Evolutionary conservation across 257 asterid genomes (phyloP).

Genomic region (Ballota nigra): DNA sequence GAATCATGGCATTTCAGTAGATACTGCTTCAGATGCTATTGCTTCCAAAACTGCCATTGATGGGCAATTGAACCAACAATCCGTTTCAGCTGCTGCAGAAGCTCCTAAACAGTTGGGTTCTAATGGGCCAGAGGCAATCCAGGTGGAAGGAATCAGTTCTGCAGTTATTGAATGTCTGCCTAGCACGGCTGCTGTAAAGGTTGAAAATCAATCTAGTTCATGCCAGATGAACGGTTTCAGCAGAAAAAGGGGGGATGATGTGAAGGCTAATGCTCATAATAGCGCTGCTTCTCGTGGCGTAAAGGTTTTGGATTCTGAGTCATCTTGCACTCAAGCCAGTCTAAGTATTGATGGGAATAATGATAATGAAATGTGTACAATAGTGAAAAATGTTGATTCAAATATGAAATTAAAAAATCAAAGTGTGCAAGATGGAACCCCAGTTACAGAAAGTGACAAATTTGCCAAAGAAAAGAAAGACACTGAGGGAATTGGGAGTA

Average conservation of each 20-base stretch:
- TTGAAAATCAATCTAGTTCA: slow-evolving; percentile 43
- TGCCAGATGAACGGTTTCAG: slow-evolving; percentile 50
- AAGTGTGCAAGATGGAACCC: slow-evolving; percentile 28
- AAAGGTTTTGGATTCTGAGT: slow-evolving; percentile 58
- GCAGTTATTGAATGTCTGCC: slow-evolving; percentile 39
- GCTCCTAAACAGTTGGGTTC: slow-evolving; percentile 33
- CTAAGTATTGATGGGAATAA: slow-evolving; percentile 40
- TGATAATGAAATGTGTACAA: slow-evolving; percentile 39
- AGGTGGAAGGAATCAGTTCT: slow-evolving; percentile 31
- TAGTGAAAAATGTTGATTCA: slow-evolving; percentile 32
- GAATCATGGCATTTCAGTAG: slow-evolving; percentile 27
- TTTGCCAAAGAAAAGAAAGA: slow-evolving; percentile 40
- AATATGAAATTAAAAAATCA: slow-evolving; percentile 36
- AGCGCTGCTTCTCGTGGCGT: slow-evolving; percentile 28
- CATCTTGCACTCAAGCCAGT: slow-evolving; percentile 49
- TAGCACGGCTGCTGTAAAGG: slow-evolving; percentile 26
- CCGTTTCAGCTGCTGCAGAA: slow-evolving; percentile 32
- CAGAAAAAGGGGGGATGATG: slow-evolving; percentile 31
- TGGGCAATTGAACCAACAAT: slow-evolving; percentile 41
- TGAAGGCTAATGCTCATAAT: slow-evolving; percentile 34
- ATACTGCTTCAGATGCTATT: slow-evolving; percentile 33
- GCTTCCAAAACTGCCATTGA: slow-evolving; percentile 33
- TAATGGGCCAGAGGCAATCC: slow-evolving; percentile 32
- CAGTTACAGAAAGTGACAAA: slow-evolving; percentile 34
- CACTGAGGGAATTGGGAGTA: slow-evolving; percentile 34